Percentiles rank a stretch among this genome's conserved stretches.
Conservation (phyloP, 371 early-diverging fungal genomes). For the Capillidium rhysosporum region DNA sequence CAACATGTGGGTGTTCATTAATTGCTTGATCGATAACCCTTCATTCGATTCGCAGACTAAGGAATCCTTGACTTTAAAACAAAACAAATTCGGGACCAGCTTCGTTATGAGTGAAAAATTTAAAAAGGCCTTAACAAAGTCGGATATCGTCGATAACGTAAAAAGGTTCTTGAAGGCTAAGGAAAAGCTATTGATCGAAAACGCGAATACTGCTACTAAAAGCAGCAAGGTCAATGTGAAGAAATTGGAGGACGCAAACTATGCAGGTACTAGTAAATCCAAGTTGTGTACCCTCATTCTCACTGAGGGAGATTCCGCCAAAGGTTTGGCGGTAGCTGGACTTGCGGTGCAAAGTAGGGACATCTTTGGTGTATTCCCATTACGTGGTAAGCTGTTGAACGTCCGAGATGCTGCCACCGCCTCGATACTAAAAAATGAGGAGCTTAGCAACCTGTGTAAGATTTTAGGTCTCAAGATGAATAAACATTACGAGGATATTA, state of each 20-base stretch:
- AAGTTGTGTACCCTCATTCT: slow-evolving; percentile 90
- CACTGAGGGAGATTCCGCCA: slow-evolving; percentile 99
- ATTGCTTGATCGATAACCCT: slow-evolving; percentile 96
- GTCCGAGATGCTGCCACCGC: slow-evolving; percentile 83
- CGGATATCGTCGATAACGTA: slow-evolving; percentile 76
- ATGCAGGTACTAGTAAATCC: slow-evolving; percentile 72
- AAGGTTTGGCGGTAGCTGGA: slow-evolving; percentile 89
- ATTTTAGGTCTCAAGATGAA: slow-evolving; percentile 96
- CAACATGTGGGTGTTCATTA: slow-evolving; percentile 92
- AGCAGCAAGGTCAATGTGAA: slow-evolving; percentile 65
- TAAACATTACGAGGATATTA: slow-evolving; percentile 49
- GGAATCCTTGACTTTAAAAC: slow-evolving; percentile 87
- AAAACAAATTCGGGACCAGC: slow-evolving; percentile 73
- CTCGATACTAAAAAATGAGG: slow-evolving; percentile 74
- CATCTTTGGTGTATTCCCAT: slow-evolving; percentile 93
- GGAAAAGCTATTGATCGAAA: slow-evolving; percentile 72
- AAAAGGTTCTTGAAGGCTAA: slow-evolving; percentile 61
- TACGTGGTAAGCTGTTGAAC: slow-evolving; percentile 97
- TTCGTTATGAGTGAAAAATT: slow-evolving; percentile 69
- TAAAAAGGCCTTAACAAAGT: slow-evolving; percentile 50
- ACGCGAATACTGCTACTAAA: slow-evolving; percentile 70
- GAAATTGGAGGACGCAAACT: slow-evolving; percentile 97
- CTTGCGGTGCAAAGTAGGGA: slow-evolving; percentile 90
- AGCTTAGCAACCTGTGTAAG: slow-evolving; percentile 84
- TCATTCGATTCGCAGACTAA: slow-evolving; percentile 99